phyloP scores from a whole-genome alignment of 768 basidiomycete genomes.

The Pholiota microspora region DNA sequence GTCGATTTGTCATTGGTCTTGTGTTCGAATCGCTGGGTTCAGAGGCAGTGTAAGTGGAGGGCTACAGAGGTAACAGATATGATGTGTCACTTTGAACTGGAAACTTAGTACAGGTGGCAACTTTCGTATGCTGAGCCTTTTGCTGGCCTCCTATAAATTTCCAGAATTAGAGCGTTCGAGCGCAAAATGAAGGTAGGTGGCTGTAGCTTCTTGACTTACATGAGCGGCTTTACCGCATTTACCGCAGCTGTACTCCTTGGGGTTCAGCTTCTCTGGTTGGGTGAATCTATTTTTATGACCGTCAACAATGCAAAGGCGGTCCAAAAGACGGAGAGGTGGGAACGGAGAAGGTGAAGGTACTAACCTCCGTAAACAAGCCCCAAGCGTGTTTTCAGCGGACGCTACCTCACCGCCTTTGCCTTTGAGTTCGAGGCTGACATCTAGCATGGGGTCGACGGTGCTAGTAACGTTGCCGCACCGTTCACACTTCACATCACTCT shows the following conservation, averaged over 20 bases:
- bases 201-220: slow-evolving; percentile 36
- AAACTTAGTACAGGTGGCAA: slow-evolving; percentile 90
- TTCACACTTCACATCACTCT: slow-evolving; percentile 89
- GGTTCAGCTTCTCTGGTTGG: slow-evolving; percentile 77
- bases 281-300: slow-evolving; percentile 58
- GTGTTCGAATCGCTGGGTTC: slow-evolving; percentile 89
- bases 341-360: slow-evolving; percentile 17
- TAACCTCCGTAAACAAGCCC: slow-evolving; percentile 73
- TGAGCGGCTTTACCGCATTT: slow-evolving; percentile 75
- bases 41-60: slow-evolving; percentile 1
- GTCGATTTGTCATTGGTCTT: slow-evolving; percentile 68
- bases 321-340: slow-evolving; percentile 2
- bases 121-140: slow-evolving; percentile 80
- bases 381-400: slow-evolving; percentile 63
- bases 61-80: background rate
- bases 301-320: background rate
- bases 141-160: slow-evolving; percentile 66
- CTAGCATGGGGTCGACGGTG: slow-evolving; percentile 87
- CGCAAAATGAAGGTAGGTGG: background rate
- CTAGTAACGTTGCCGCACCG: slow-evolving; percentile 76
- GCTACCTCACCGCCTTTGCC: slow-evolving; percentile 40
- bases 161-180: background rate
- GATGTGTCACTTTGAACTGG: slow-evolving; percentile 78
- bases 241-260: slow-evolving; percentile 81
- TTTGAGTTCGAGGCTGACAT: slow-evolving; percentile 84